phyloP scores from a whole-genome alignment of 1,139 yeast species.

The Pichia kudriavzevii region DNA sequence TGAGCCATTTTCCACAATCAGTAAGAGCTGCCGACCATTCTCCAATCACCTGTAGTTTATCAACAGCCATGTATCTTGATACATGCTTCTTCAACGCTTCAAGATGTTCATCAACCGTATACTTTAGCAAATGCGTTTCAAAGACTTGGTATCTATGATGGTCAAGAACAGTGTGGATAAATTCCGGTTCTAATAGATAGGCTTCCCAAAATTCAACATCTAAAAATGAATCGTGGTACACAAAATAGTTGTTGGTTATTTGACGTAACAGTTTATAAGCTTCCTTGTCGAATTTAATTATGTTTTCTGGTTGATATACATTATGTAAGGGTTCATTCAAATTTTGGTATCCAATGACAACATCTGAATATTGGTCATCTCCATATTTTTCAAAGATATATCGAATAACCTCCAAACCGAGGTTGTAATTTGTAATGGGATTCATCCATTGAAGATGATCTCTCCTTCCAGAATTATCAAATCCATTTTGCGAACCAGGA shows the following conservation, averaged over 20 bases:
- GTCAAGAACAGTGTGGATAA: constrained; percentile 69
- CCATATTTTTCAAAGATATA: constrained; percentile 58
- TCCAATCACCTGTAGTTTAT: constrained; percentile 70
- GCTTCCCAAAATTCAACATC: constrained; percentile 55
- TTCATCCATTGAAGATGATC: constrained; percentile 43
- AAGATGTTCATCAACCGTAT: constrained; percentile 55
- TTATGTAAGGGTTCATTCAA: constrained; percentile 88
- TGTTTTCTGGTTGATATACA: constrained; percentile 45
- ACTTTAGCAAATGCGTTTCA: constrained; percentile 49
- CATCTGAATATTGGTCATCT: constrained; percentile 53
- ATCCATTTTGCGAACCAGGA: constrained; percentile 68
- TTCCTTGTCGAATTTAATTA: constrained; percentile 48
- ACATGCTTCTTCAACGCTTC: constrained; percentile 26
- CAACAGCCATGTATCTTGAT: constrained; percentile 38
- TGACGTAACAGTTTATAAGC: constrained; percentile 38
- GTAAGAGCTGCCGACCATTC: constrained; percentile 43
- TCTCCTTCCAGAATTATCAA: constrained; percentile 58
- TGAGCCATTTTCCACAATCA: constrained; percentile 87
- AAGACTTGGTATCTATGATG: constrained; percentile 94
- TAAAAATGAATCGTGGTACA: constrained; percentile 73
- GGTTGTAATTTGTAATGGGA: constrained; percentile 8
- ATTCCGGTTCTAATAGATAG: constrained; percentile 19
- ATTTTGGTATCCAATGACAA: constrained; percentile 75
- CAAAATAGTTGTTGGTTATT: constrained; percentile 38
- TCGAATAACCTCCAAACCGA: constrained; percentile 42